Evolutionary conservation across 2,329 filamentous ascomycete species (phyloP), one percentile per base, ranked within the genome.

Genomic region (Exophiala xenobiotica): DNA sequence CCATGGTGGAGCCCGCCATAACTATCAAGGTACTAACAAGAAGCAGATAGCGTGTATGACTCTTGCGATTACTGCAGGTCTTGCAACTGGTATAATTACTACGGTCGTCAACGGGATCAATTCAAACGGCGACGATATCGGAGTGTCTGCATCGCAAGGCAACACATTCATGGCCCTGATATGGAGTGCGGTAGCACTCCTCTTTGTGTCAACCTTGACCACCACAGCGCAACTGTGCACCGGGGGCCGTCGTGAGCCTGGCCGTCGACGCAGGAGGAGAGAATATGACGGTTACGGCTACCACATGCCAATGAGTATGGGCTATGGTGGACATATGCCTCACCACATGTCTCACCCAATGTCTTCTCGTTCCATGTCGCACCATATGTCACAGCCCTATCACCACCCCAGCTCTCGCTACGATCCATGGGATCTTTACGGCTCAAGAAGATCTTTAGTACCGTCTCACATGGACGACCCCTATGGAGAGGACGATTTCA

Each of bases 41-140:
- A 12, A 19, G 11, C 22, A 5, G 7, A 16, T 12, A 47, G 44
- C 19, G 37, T 18, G 44, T 31, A 11, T 24, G 23, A 23, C 12
- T 38, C 44, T 47, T 5, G 35, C 11, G 3, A 47, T 47, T 7
- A 18, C 11, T 11, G 44, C 44, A 2, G 33, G 44, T 9, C 18
- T 47, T 6, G 20, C 44, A 5, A 47, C 44, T 12, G 44, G 23
- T 18, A 23, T 37, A 2, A 47, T 39, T 16, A 47, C 44, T 4
- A 47, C 35, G 16, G 44, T 47, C 9, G 44, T 47, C 14, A 47
- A 47, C 23, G 44, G 44, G 3, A 35, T 47, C 31, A 47, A 47
- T n/a, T 16, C 31, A 5, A 47, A 38, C 12, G 44, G 44, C 1
- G 29, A 39, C 16, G 12, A 47, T 8, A 38, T 47, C 39, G 44